Evolutionary conservation across 192 early-diverging fungal species (phyloP).

Genomic region (Coemansia sp.): DNA sequence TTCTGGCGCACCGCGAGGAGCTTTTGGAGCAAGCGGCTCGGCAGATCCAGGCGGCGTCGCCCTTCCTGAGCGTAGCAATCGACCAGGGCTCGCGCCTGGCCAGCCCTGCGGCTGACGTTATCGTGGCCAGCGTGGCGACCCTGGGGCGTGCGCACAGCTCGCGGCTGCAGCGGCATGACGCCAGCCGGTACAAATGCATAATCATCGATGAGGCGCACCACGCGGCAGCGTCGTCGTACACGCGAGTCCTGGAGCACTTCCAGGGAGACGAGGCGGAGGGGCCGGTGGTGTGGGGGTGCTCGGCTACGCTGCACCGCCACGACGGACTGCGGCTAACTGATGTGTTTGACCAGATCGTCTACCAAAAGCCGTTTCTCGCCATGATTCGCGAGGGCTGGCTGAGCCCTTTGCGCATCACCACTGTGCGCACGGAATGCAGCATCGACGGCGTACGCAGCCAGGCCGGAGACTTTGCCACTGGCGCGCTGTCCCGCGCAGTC

Average conservation of each 20-base stretch:
- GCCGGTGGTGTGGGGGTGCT: constrained; percentile 90
- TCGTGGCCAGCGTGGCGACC: constrained; percentile 78
- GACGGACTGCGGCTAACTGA: constrained; percentile 71
- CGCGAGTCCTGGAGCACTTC: constrained; percentile 75
- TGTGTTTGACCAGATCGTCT: constrained; percentile 81
- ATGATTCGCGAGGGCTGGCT: constrained; percentile 89
- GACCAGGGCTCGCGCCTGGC: constrained; percentile 70
- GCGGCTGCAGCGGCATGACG: constrained; percentile 70
- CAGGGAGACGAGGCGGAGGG: constrained; percentile 38
- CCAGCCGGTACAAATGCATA: constrained; percentile 80
- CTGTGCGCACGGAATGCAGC: constrained; percentile 64
- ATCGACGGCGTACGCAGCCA: constrained; percentile 52
- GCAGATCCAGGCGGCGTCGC: constrained; percentile 67
- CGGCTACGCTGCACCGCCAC: constrained; percentile 85
- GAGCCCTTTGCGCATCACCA: constrained; percentile 64
- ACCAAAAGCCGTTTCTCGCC: constrained; percentile 69
- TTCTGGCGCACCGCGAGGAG: constrained; percentile 91
- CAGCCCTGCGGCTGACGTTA: constrained; percentile 65
- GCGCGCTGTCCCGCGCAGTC: constrained; percentile 60
- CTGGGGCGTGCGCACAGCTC: constrained; percentile 59
- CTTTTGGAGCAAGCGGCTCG: constrained; percentile 77
- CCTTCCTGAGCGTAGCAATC: constrained; percentile 62
- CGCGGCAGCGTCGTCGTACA: constrained; percentile 77
- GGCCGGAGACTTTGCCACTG: constrained; percentile 65
- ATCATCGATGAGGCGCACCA: constrained; percentile 97